phyloP scores from a whole-genome alignment of 257 asterid genomes.

The Nicotiana undulata region DNA sequence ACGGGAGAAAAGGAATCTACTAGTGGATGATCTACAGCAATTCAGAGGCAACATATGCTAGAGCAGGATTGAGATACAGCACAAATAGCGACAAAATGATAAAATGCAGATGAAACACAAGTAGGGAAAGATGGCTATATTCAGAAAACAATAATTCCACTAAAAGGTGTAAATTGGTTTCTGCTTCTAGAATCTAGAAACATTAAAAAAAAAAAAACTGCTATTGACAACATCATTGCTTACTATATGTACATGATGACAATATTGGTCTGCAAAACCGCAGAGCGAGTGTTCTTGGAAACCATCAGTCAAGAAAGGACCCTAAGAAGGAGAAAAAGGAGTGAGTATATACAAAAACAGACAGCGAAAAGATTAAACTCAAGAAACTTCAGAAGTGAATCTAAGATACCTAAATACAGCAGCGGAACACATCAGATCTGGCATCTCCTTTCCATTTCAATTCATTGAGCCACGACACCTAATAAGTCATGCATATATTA shows the following conservation, averaged over 20 bases:
- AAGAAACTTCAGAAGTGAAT: not conserved
- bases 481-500: conserved; percentile 11
- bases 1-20: not conserved
- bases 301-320: not conserved
- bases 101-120: not conserved
- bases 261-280: not conserved
- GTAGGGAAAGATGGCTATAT: not conserved
- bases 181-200: not conserved
- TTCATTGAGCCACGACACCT: conserved; percentile 99
- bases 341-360: not conserved
- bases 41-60: not conserved
- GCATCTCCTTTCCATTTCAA: conserved; percentile 32
- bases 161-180: not conserved
- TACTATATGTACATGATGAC: not conserved
- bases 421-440: conserved; percentile 10
- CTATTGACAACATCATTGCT: not conserved
- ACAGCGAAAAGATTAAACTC: not conserved
- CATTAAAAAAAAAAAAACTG: not conserved
- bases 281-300: not conserved
- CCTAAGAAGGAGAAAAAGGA: not conserved
- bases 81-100: not conserved
- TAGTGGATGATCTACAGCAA: not conserved
- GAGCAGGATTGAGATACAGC: not conserved
- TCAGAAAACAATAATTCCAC: not conserved
- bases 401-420: conserved; percentile 24